These are phyloP conservation scores for Prunus mongolica DNA, from an alignment of 306 rosid genomes.

Conservation along the genomic window DNA sequence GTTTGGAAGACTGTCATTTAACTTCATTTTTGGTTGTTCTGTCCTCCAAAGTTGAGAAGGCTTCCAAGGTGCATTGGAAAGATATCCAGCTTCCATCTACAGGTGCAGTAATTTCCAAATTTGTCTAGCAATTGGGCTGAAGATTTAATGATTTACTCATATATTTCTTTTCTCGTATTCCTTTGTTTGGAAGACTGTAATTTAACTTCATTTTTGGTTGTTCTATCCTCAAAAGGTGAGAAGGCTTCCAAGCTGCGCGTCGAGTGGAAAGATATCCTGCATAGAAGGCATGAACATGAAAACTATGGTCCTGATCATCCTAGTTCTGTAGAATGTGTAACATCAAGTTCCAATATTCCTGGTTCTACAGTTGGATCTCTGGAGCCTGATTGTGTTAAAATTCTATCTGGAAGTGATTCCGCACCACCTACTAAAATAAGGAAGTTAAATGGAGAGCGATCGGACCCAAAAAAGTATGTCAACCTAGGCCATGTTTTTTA, in stretches of 20 bases:
- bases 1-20: slow-evolving; percentile 34
- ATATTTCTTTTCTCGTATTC: background rate
- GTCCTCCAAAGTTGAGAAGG: slow-evolving; percentile 54
- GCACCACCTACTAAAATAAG: slow-evolving; percentile 61
- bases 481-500: slow-evolving; percentile 17
- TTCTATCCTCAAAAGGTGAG: slow-evolving; percentile 56
- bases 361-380: slow-evolving; percentile 64
- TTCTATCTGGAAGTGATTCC: slow-evolving; percentile 53
- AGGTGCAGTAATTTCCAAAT: no score
- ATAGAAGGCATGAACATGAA: slow-evolving; percentile 45
- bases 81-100: slow-evolving; percentile 30
- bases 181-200: slow-evolving; percentile 33
- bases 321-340: slow-evolving; percentile 52
- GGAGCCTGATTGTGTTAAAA: slow-evolving; percentile 70
- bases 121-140: background rate
- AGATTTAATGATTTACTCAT: background rate
- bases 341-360: slow-evolving; percentile 65
- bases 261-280: slow-evolving; percentile 46
- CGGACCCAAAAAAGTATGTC: slow-evolving; percentile 76
- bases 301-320: slow-evolving; percentile 48
- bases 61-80: slow-evolving; percentile 43
- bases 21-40: slow-evolving; percentile 37
- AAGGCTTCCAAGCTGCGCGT: slow-evolving; percentile 36
- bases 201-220: slow-evolving; percentile 34
- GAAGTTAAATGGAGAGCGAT: slow-evolving; percentile 66